Evolutionary conservation across 441 rosid genomes (phyloP).

Genomic region (Erodium trifolium): DNA sequence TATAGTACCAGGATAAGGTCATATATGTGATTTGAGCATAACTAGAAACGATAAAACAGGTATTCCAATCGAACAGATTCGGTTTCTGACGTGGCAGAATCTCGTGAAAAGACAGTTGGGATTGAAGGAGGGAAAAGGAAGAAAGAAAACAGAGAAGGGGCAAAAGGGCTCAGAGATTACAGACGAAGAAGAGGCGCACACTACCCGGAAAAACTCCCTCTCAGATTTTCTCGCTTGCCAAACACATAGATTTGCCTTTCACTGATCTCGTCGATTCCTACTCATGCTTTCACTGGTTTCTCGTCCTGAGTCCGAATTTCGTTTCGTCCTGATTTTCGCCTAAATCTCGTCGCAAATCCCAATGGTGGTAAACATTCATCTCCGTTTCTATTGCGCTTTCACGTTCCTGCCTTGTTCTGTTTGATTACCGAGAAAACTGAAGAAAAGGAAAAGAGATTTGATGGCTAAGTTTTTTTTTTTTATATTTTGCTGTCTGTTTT

Average conservation of each 20-base stretch:
- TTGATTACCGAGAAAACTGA: constrained; percentile 1
- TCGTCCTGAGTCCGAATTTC: not conserved
- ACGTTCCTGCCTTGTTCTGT: not conserved
- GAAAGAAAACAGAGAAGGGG: not conserved
- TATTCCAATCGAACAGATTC: constrained; percentile 5
- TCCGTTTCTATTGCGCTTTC: not conserved
- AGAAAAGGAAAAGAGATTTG: constrained; percentile 2
- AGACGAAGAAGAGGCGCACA: constrained; percentile 3
- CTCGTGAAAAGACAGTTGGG: not conserved
- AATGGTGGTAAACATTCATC: constrained; percentile 15
- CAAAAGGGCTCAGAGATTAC: not conserved
- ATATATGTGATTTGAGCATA: not conserved
- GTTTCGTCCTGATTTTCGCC: not conserved
- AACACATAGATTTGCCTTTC: not conserved
- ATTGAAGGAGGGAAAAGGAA: constrained; percentile 6
- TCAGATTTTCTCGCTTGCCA: not conserved
- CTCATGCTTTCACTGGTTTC: not conserved
- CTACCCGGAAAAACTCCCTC: not conserved
- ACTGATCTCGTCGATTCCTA: not conserved
- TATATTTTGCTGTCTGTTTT: constrained; percentile 1
- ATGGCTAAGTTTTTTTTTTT: not conserved
- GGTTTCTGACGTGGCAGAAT: constrained; percentile 15
- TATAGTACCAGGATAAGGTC: not conserved
- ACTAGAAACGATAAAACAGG: not conserved
- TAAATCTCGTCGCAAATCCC: not conserved